phyloP scores from a whole-genome alignment of 768 basidiomycete species.

The Mycena belliarum region DNA sequence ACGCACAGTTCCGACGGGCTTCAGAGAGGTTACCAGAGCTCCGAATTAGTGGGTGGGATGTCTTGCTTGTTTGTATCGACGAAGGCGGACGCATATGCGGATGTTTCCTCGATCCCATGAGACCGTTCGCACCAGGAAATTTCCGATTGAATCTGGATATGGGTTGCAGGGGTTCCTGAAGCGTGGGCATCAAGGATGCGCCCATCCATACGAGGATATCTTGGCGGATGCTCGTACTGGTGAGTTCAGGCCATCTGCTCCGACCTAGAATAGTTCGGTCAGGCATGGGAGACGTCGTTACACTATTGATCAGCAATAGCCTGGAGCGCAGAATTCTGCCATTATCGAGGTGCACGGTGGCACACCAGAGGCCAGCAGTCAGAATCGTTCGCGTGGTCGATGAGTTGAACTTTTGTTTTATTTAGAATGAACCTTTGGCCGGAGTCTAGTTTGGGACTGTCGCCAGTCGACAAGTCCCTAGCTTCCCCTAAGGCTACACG shows the following conservation, averaged over 20 bases:
- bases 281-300: not conserved
- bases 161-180: slow-evolving; percentile 46
- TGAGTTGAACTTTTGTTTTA: slow-evolving; percentile 71
- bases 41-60: slow-evolving; percentile 60
- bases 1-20: slow-evolving; percentile 76
- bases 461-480: slow-evolving; percentile 68
- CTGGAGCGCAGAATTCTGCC: slow-evolving; percentile 66
- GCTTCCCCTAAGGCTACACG: slow-evolving; percentile 81
- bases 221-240: slow-evolving; percentile 86
- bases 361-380: slow-evolving; percentile 84
- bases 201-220: slow-evolving; percentile 89
- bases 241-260: slow-evolving; percentile 94
- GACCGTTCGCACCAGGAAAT: slow-evolving; percentile 73
- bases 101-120: slow-evolving; percentile 63
- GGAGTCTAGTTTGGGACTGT: slow-evolving; percentile 69
- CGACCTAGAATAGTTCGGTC: slow-evolving; percentile 55
- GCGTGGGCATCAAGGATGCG: slow-evolving; percentile 57
- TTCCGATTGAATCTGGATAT: slow-evolving; percentile 56
- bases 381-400: slow-evolving; percentile 50
- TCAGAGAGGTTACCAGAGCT: slow-evolving; percentile 66
- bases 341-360: slow-evolving; percentile 73
- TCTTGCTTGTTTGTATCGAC: slow-evolving; percentile 36
- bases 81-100: slow-evolving; percentile 58
- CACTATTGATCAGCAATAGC: slow-evolving; percentile 56
- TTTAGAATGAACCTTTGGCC: slow-evolving; percentile 59